Conservation (phyloP, 352 stramenopile species). For the Stramenopiles sp. region DNA sequence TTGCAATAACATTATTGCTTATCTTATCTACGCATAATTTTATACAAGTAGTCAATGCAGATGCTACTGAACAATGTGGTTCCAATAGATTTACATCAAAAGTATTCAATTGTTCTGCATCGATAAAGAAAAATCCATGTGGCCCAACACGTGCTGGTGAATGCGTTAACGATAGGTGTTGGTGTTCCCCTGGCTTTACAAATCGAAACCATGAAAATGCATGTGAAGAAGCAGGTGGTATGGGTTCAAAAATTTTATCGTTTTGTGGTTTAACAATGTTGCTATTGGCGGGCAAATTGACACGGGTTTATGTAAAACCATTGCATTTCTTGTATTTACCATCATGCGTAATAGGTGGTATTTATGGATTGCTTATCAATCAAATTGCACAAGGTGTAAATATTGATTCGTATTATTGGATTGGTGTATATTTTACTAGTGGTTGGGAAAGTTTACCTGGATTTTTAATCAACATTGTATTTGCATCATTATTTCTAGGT, state of each 20-base stretch:
- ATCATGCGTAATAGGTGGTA: not conserved
- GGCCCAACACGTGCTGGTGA: not conserved
- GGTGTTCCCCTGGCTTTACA: not conserved
- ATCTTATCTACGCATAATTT: too few species aligned
- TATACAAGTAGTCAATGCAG: not conserved
- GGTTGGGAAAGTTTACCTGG: not conserved
- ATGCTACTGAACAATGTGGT: not conserved
- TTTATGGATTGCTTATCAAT: not conserved
- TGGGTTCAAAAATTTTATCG: not conserved
- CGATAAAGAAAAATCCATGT: not conserved
- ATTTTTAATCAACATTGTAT: not conserved
- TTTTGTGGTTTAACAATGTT: not conserved
- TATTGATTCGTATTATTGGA: not conserved
- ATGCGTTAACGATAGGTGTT: not conserved
- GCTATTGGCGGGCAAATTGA: not conserved
- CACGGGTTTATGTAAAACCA: not conserved
- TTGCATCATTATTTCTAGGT: not conserved
- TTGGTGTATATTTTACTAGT: not conserved
- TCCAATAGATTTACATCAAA: not conserved
- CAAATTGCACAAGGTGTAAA: not conserved
- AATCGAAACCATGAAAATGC: not conserved
- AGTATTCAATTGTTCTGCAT: not conserved
- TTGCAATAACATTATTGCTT: too few species aligned
- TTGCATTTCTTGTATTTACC: not conserved
- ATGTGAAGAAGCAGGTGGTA: not conserved